These are phyloP conservation scores for Posidonia australis DNA, from an alignment of 106 monocot species.

Conservation along the genomic window DNA sequence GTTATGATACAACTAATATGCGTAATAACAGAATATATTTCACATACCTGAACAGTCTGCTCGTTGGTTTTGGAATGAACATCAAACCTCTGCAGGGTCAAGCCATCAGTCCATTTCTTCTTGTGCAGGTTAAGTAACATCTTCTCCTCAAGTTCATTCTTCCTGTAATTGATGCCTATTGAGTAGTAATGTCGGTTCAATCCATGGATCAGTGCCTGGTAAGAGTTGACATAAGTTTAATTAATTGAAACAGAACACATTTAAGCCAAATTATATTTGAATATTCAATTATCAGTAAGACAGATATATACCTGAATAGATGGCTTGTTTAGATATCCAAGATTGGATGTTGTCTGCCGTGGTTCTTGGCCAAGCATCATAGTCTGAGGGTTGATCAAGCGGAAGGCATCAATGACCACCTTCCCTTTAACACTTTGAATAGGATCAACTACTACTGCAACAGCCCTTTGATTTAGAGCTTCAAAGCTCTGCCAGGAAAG, in stretches of 20 bases:
- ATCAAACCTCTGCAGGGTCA: slow-evolving; percentile 63
- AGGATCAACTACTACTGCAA: slow-evolving; percentile 89
- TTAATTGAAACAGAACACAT: not conserved
- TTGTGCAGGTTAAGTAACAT: slow-evolving; percentile 87
- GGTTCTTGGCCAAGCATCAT: slow-evolving; percentile 99
- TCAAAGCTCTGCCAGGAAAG: slow-evolving; percentile 71
- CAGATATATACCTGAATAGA: slow-evolving; percentile 58
- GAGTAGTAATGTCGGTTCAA: slow-evolving; percentile 91
- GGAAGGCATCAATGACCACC: slow-evolving; percentile 99
- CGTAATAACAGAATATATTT: not conserved
- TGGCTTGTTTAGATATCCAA: slow-evolving; percentile 90
- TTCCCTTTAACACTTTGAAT: slow-evolving; percentile 99
- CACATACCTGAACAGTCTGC: slow-evolving; percentile 67
- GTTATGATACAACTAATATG: too few relatives aligned
- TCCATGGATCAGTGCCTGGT: slow-evolving; percentile 82
- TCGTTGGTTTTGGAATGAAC: slow-evolving; percentile 76
- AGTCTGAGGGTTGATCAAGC: slow-evolving; percentile 91
- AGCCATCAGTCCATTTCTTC: slow-evolving; percentile 93
- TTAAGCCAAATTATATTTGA: not conserved
- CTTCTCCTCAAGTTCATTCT: slow-evolving; percentile 83
- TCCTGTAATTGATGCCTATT: slow-evolving; percentile 78
- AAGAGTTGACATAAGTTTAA: not conserved
- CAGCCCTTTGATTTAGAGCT: slow-evolving; percentile 89
- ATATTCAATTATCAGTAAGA: not conserved
- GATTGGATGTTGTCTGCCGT: slow-evolving; percentile 85